These are phyloP conservation scores for Tuctoria greenei DNA, from an alignment of 176 grass and related monocot species.

Conservation along the genomic window DNA sequence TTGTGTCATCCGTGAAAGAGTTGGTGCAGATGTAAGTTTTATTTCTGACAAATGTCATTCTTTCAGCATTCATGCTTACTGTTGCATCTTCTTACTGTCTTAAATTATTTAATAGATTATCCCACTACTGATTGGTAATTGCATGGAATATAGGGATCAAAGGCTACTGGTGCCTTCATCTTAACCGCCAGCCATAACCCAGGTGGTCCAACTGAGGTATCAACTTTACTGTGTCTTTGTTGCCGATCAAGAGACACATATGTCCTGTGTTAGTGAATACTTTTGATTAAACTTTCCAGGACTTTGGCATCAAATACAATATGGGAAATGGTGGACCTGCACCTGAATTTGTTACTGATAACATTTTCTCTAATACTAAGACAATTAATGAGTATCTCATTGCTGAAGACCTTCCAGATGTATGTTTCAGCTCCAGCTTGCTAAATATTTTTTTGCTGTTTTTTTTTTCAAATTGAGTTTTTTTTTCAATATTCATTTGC, in stretches of 20 bases:
- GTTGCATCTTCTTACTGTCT: background rate
- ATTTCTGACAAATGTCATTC: slow-evolving; percentile 23
- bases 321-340: slow-evolving; percentile 97
- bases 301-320: slow-evolving; percentile 98
- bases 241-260: background rate
- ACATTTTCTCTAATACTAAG: slow-evolving; percentile 83
- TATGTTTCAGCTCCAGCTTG: slow-evolving; percentile 32
- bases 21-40: slow-evolving; percentile 82
- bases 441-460: slow-evolving; percentile 13
- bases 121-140: slow-evolving; percentile 19
- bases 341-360: slow-evolving; percentile 90
- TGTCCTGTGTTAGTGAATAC: slow-evolving; percentile 31
- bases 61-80: background rate
- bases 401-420: slow-evolving; percentile 83
- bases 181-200: slow-evolving; percentile 96
- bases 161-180: slow-evolving; percentile 91
- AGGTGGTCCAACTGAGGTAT: slow-evolving; percentile 86
- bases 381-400: slow-evolving; percentile 78
- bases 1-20: slow-evolving; percentile 88
- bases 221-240: slow-evolving; percentile 22
- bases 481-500: slow-evolving; percentile 1
- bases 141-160: slow-evolving; percentile 70
- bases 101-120: slow-evolving; percentile 9
- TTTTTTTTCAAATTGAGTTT: background rate
- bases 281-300: slow-evolving; percentile 49